Evolutionary conservation across 805 yeast species (phyloP).

Genomic region (Saccharomycopsis synnaedendra): DNA sequence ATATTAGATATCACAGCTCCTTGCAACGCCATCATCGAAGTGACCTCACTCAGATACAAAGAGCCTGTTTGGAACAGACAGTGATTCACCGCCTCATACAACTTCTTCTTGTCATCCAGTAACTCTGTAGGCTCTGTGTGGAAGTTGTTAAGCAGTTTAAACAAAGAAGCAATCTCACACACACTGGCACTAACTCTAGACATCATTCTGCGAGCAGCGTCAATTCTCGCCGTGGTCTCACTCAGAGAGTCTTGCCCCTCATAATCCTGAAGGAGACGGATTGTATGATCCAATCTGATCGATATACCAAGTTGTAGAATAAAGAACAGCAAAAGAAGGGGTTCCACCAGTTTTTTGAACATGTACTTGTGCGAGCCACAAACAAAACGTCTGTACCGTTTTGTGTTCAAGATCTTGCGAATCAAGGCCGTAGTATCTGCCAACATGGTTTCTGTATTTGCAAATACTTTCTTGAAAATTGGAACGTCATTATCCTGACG

Average conservation of each 20-base stretch:
- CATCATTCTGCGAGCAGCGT: not conserved
- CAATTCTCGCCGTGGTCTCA: conserved; percentile 5
- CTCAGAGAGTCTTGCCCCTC: not conserved
- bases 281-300: conserved; percentile 12
- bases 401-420: conserved; percentile 3
- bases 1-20: not conserved
- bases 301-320: conserved; percentile 7
- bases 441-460: conserved; percentile 6
- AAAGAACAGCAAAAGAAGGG: conserved; percentile 7
- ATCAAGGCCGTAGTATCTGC: not conserved
- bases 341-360: conserved; percentile 7
- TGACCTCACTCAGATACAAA: conserved; percentile 8
- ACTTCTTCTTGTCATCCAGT: not conserved
- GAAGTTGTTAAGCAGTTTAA: conserved; percentile 9
- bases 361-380: conserved; percentile 6
- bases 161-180: conserved; percentile 1
- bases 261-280: conserved; percentile 10
- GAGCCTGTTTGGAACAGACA: conserved; percentile 1
- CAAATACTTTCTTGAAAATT: conserved; percentile 14
- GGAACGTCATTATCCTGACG: conserved; percentile 5
- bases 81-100: conserved; percentile 8
- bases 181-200: conserved; percentile 1
- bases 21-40: conserved; percentile 3
- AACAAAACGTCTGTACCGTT: conserved; percentile 13
- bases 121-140: conserved; percentile 4